phyloP scores from a whole-genome alignment of 495 filamentous ascomycete species.

The Parachaetomium inaequale region DNA sequence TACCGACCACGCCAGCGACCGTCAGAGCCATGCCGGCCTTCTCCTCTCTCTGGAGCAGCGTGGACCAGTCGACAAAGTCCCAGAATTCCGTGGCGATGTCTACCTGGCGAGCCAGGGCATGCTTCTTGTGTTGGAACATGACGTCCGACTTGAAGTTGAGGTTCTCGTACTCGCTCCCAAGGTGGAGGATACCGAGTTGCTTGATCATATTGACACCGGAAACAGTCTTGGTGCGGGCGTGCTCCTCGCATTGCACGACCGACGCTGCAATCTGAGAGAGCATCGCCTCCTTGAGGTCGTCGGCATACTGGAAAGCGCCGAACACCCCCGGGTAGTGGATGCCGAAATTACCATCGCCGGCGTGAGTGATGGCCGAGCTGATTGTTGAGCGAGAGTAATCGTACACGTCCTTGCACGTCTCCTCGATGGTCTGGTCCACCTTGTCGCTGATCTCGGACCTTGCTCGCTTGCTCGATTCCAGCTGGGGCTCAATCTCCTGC shows the following conservation, averaged over 20 bases:
- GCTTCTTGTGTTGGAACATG: conserved; percentile 84
- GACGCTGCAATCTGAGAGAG: conserved; percentile 76
- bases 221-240: conserved; percentile 73
- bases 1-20: conserved; percentile 78
- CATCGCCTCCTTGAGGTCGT: conserved; percentile 89
- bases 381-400: conserved; percentile 72
- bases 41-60: conserved; percentile 84
- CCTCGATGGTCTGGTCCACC: conserved; percentile 77
- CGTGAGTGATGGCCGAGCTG: conserved; percentile 62
- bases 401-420: conserved; percentile 80
- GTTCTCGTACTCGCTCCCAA: conserved; percentile 78
- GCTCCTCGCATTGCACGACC: conserved; percentile 75
- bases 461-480: conserved; percentile 78
- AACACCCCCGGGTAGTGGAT: conserved; percentile 85
- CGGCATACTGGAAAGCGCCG: conserved; percentile 84
- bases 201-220: conserved; percentile 84
- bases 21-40: conserved; percentile 94
- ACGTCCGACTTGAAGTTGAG: conserved; percentile 82
- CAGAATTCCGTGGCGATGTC: conserved; percentile 81
- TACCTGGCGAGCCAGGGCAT: conserved; percentile 76
- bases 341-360: conserved; percentile 73
- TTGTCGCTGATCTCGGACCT: conserved; percentile 76
- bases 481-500: conserved; percentile 75
- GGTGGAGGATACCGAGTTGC: conserved; percentile 79
- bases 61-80: conserved; percentile 88